Evolutionary conservation across 106 monocot genomes (phyloP).

Genomic region (Xerophyta viscosa): DNA sequence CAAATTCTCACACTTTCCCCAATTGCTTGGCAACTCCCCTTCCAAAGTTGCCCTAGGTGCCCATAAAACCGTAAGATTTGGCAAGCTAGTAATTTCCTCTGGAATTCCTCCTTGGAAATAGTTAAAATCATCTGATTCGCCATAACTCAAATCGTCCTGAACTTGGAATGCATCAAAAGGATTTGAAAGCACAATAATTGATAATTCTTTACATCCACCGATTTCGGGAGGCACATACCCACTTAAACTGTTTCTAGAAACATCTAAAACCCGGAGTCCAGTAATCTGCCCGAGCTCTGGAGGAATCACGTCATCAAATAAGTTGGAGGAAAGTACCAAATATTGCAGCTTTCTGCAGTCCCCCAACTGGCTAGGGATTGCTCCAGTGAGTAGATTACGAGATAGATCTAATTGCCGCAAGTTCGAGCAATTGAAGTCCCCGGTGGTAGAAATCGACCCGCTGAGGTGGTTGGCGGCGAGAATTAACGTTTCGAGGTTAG

Average conservation of each 20-base stretch:
- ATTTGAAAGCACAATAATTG: conserved; percentile 54
- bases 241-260: conserved; percentile 75
- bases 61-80: conserved; percentile 73
- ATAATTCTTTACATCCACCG: conserved; percentile 56
- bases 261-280: conserved; percentile 54
- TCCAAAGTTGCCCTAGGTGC: conserved; percentile 59
- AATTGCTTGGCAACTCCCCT: conserved; percentile 62
- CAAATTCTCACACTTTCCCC: conserved; percentile 67
- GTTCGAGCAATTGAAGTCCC: conserved; percentile 25
- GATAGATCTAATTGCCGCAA: conserved; percentile 50
- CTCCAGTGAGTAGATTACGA: conserved; percentile 28
- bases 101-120: conserved; percentile 64
- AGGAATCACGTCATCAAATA: conserved; percentile 48
- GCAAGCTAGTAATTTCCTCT: conserved; percentile 43
- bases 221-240: conserved; percentile 67
- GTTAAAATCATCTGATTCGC: conserved; percentile 44
- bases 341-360: conserved; percentile 43
- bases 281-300: conserved; percentile 35
- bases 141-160: conserved; percentile 4
- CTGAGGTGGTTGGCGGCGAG: conserved; percentile 36
- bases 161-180: conserved; percentile 20
- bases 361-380: conserved; percentile 50
- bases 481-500: conserved; percentile 24
- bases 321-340: conserved; percentile 54
- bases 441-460: conserved; percentile 24